A percentile compares a stretch with the other conserved stretches of the same genome.
phyloP scores from a whole-genome alignment of 305 asterid species.

The Fraxinus baroniana region DNA sequence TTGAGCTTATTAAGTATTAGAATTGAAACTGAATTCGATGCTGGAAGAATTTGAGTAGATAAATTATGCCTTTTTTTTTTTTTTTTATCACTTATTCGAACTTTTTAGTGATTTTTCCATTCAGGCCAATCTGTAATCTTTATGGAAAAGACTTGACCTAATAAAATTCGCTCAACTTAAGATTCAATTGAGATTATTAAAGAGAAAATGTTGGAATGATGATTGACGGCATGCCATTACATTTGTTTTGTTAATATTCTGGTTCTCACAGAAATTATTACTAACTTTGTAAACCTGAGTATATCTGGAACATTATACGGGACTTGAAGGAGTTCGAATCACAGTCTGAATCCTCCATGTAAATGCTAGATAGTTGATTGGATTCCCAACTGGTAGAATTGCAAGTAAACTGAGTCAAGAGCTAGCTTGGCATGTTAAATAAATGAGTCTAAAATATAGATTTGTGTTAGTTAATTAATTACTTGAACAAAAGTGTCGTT shows the following conservation, averaged over 20 bases:
- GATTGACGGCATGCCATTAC: not conserved
- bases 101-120: not conserved
- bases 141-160: not conserved
- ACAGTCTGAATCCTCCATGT: not conserved
- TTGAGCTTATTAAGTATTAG: not conserved
- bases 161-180: not conserved
- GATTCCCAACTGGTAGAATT: conserved; percentile 4
- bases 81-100: not conserved
- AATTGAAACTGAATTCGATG: not conserved
- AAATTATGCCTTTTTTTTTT: not conserved
- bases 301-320: not conserved
- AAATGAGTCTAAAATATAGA: not conserved
- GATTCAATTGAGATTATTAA: not conserved
- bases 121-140: not conserved
- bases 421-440: not conserved
- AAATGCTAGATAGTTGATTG: conserved; percentile 1
- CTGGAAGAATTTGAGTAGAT: not conserved
- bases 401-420: not conserved
- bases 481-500: not conserved
- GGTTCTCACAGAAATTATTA: not conserved
- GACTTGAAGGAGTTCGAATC: not conserved
- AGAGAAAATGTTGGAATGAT: not conserved
- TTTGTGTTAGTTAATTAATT: conserved; percentile 1
- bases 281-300: not conserved
- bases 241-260: not conserved